phyloP scores from a whole-genome alignment of 1,139 yeast species.

The Zygosaccharomyces sapae region DNA sequence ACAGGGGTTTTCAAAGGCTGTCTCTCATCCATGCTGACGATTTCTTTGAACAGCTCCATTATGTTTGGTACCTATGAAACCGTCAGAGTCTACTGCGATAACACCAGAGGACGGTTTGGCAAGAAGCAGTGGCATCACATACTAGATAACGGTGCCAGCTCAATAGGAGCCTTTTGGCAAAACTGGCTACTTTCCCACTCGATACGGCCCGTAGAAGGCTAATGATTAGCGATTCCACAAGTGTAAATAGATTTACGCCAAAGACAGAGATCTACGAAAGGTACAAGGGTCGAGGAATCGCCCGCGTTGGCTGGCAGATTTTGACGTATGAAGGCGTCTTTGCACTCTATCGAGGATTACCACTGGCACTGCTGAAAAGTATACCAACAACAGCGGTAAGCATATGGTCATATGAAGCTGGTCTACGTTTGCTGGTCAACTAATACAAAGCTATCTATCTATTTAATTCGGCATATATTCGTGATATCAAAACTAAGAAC shows the following conservation, averaged over 20 bases:
- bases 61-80: slow-evolving; percentile 65
- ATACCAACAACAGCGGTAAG: slow-evolving; percentile 82
- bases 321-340: slow-evolving; percentile 52
- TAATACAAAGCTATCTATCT: too few species aligned
- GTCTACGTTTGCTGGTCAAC: slow-evolving; percentile 20
- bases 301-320: slow-evolving; percentile 39
- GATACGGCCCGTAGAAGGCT: slow-evolving; percentile 78
- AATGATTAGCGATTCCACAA: slow-evolving; percentile 54
- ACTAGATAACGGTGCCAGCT: slow-evolving; percentile 67
- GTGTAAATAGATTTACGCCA: slow-evolving; percentile 27
- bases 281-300: slow-evolving; percentile 23
- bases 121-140: slow-evolving; percentile 25
- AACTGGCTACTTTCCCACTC: slow-evolving; percentile 73
- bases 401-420: slow-evolving; percentile 64
- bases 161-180: slow-evolving; percentile 74
- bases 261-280: slow-evolving; percentile 24
- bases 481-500: too few species aligned
- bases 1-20: slow-evolving; percentile 62
- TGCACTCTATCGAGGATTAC: slow-evolving; percentile 72
- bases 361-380: slow-evolving; percentile 64
- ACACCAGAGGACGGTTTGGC: slow-evolving; percentile 6
- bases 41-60: slow-evolving; percentile 62
- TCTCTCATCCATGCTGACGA: slow-evolving; percentile 56
- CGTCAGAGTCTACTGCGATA: slow-evolving; percentile 28
- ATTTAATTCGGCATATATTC: too few species aligned